Conservation (phyloP, 208 protist genomes). For the Acanthamoeba castellanii region DNA sequence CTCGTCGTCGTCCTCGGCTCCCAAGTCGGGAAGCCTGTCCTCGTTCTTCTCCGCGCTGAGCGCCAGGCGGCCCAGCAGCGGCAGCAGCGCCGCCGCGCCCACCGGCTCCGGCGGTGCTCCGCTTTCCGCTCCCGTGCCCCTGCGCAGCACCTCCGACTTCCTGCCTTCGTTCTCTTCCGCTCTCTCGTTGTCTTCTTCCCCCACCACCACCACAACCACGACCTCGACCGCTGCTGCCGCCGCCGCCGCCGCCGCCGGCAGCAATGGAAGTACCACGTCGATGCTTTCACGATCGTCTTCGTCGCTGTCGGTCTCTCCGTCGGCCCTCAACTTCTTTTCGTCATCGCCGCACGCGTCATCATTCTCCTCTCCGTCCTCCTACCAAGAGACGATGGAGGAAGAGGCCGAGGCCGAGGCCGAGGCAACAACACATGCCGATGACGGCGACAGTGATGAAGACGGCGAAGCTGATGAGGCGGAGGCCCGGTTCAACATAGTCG, state of each 20-base stretch:
- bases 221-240: too few species aligned
- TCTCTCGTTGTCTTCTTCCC: not conserved
- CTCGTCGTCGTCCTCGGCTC: not conserved
- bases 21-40: not conserved
- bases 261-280: not conserved
- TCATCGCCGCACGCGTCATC: constrained; percentile 1
- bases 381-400: not conserved
- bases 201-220: not conserved
- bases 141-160: not conserved
- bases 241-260: too few species aligned
- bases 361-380: not conserved
- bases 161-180: not conserved
- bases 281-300: not conserved
- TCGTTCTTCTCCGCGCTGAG: not conserved
- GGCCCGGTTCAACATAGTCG: too few species aligned
- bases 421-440: too few species aligned
- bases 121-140: not conserved
- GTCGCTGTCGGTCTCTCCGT: not conserved
- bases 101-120: not conserved
- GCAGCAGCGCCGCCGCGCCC: not conserved
- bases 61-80: not conserved
- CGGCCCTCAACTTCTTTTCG: not conserved
- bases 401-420: too few species aligned
- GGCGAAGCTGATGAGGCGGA: not conserved
- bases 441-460: not conserved